Conservation (phyloP, 257 asterid genomes). For the Echites panduratus region DNA sequence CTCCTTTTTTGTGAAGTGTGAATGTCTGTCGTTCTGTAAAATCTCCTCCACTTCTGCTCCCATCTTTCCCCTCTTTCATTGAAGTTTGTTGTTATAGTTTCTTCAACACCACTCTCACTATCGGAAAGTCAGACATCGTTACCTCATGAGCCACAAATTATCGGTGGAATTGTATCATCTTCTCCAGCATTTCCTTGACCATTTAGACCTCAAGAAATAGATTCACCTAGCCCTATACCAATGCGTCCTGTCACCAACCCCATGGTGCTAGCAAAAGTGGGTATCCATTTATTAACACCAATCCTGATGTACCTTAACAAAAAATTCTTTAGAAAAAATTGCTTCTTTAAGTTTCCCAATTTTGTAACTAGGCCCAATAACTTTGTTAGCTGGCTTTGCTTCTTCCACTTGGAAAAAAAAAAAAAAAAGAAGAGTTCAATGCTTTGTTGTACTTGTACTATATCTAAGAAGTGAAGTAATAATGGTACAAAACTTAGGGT, state of each 20-base stretch:
- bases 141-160: conserved; percentile 27
- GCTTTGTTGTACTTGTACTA: no score
- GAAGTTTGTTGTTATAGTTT: conserved; percentile 57
- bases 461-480: no score
- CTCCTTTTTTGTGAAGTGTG: no score
- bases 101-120: conserved; percentile 22
- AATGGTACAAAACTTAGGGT: no score
- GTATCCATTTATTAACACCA: conserved; percentile 76
- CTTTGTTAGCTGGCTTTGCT: neutral
- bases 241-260: conserved; percentile 41
- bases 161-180: conserved; percentile 71
- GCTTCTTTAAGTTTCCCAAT: neutral
- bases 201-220: conserved; percentile 49
- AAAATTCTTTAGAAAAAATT: neutral
- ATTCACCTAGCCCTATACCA: conserved; percentile 69
- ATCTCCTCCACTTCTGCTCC: no score
- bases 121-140: conserved; percentile 26
- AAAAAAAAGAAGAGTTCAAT: no score
- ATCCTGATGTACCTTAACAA: conserved; percentile 77
- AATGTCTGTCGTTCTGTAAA: no score
- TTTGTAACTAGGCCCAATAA: neutral
- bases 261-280: conserved; percentile 43
- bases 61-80: no score
- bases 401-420: neutral
- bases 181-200: conserved; percentile 95